A percentile compares a stretch with the other conserved stretches of the same genome.
These are phyloP conservation scores for Leptosphaerulina australis DNA, from an alignment of 2,329 filamentous ascomycete species.

Conservation along the genomic window DNA sequence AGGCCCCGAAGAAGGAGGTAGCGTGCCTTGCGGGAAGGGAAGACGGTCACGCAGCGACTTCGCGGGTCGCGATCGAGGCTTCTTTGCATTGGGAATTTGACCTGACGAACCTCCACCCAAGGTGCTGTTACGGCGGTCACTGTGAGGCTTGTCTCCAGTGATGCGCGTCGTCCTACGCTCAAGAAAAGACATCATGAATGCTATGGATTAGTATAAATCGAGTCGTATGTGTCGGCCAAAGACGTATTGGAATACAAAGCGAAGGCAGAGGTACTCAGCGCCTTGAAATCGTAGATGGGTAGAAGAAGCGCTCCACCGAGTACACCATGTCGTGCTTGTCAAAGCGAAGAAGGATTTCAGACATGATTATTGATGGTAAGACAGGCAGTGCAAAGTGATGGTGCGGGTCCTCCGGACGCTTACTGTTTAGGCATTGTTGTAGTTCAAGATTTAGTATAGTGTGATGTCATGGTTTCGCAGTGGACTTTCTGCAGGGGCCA, in stretches of 20 bases:
- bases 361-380: conserved; percentile 3
- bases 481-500: not conserved
- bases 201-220: not conserved
- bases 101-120: conserved; percentile 27
- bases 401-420: conserved; percentile 11
- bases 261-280: not conserved
- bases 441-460: conserved; percentile 1
- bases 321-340: conserved; percentile 23
- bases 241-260: not conserved
- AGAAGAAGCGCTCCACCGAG: not conserved
- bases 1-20: conserved; percentile 60
- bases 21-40: conserved; percentile 51
- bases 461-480: conserved; percentile 14
- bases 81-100: conserved; percentile 52
- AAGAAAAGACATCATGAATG: conserved; percentile 33
- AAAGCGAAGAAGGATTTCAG: not conserved
- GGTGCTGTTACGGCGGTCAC: conserved; percentile 27
- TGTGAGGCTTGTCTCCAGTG: conserved; percentile 29
- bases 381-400: conserved; percentile 3
- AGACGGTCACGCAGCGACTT: conserved; percentile 56
- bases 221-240: not conserved
- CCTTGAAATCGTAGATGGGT: not conserved
- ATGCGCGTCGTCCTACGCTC: conserved; percentile 39
- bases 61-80: conserved; percentile 57
- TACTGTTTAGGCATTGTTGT: conserved; percentile 9